Evolutionary conservation across 1,284 basidiomycete species (phyloP), one percentile per base, ranked within the genome.

Genomic region (Gymnopus androsaceus): DNA sequence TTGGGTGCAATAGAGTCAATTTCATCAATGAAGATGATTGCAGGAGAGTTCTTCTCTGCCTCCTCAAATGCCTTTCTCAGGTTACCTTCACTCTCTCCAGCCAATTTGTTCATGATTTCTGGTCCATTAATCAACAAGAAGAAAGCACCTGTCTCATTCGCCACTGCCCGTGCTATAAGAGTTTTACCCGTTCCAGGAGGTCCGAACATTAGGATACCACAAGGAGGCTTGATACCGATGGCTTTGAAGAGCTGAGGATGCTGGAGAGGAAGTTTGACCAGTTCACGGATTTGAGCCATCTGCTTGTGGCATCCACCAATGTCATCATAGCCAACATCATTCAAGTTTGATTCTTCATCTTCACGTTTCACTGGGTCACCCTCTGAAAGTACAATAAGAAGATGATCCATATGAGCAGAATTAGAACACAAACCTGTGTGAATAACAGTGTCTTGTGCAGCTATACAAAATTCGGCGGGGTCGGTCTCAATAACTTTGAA

Each of bases 21-120:
- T 78, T 99, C 96, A 75, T 99, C 96, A 69, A 97, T 97, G 80
- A 99, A 99, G 78, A 99, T 99, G 79, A 99, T 99, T 34, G 96
- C 91, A 23, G 96, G 96, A n/a, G 94, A 95, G 77, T 98, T 98
- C 84, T 98, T 98, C 79, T 99, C 96, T 4, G 97, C 96, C 78
- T 98, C 96, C 73, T 98, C 95, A 72, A 99, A 99, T 5, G 96
- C 95, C 73, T 99, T 98, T 63, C 97, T 82, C 59, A 99, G 77
- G 74, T 99, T 99, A 64, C 92, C 95, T 73, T 99, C 97, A 69
- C 88, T 92, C 77, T 99, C 97, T 67, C 95, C 95, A 56, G 95
- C 95, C 95, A 98, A 98, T 80, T 98, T 99, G 68, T 91, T 94
- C 96, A 99, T 99, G 73, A 99, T 98, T 74, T 99, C 97, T 46